Percentiles rank a stretch among this genome's conserved stretches.
Conservation (phyloP, 352 stramenopile species). For the Phytophthora lateralis region DNA sequence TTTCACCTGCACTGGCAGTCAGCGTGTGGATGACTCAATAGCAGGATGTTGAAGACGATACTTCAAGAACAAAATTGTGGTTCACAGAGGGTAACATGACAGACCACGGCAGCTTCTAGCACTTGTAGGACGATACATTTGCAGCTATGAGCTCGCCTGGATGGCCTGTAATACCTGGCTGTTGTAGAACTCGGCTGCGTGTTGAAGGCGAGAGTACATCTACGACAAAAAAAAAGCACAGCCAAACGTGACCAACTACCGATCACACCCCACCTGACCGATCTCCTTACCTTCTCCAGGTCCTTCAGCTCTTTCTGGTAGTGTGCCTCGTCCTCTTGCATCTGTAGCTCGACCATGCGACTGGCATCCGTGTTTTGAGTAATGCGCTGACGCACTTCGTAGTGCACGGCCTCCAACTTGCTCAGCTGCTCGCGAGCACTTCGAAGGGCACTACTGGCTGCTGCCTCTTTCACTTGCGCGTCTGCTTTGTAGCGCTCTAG, state of each 20-base stretch:
- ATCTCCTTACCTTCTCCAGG: constrained; percentile 52
- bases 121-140: neutral
- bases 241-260: constrained; percentile 11
- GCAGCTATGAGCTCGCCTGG: constrained; percentile 30
- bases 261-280: neutral
- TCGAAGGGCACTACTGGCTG: constrained; percentile 58
- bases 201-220: constrained; percentile 73
- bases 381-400: constrained; percentile 61
- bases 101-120: neutral
- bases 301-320: constrained; percentile 72
- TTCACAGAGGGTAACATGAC: constrained; percentile 3
- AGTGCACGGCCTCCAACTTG: constrained; percentile 57
- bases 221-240: constrained; percentile 21
- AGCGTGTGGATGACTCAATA: no score
- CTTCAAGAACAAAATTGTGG: constrained; percentile 7
- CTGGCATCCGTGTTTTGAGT: constrained; percentile 48
- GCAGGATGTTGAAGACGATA: neutral
- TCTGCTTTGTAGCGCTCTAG: constrained; percentile 75
- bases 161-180: constrained; percentile 60
- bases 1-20: neutral
- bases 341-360: constrained; percentile 69
- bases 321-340: constrained; percentile 65
- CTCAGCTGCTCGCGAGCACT: constrained; percentile 57
- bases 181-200: constrained; percentile 75
- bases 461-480: constrained; percentile 62